Evolutionary conservation across 441 rosid species (phyloP).

Genomic region (Pelargonium myrrhifolium): DNA sequence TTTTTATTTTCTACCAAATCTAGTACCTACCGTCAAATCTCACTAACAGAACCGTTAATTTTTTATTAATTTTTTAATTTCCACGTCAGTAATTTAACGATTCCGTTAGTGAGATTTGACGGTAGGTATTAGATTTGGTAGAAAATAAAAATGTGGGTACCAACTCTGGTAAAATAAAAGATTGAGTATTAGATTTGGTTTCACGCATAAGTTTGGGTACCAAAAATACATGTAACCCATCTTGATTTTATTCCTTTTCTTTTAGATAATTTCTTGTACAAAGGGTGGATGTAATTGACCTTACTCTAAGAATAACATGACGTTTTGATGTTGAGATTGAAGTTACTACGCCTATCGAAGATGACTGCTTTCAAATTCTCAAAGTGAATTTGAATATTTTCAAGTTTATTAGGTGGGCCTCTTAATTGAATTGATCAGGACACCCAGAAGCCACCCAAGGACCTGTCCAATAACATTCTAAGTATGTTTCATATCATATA

Average conservation of each 20-base stretch:
- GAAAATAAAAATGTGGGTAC: no score
- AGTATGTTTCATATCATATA: background rate
- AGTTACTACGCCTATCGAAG: conserved; percentile 73
- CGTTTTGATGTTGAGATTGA: conserved; percentile 80
- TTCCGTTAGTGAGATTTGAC: no score
- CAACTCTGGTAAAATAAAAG: no score
- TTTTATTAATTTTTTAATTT: no score
- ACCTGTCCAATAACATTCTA: background rate
- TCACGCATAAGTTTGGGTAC: no score
- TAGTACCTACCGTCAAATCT: no score
- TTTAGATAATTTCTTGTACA: conserved; percentile 9
- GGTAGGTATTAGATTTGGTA: no score
- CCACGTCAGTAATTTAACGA: no score
- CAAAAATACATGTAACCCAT: no score
- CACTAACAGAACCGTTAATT: no score
- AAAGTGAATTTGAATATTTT: conserved; percentile 37
- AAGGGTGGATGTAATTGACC: conserved; percentile 72
- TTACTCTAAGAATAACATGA: conserved; percentile 69
- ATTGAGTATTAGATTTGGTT: no score
- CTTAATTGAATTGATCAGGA: background rate
- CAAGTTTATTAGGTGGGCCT: conserved; percentile 6
- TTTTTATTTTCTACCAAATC: no score
- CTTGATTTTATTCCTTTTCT: background rate
- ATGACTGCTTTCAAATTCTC: conserved; percentile 67
- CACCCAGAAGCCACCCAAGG: background rate